phyloP scores from a whole-genome alignment of 1,284 basidiomycete genomes.

The Cryptococcus maquisensis region DNA sequence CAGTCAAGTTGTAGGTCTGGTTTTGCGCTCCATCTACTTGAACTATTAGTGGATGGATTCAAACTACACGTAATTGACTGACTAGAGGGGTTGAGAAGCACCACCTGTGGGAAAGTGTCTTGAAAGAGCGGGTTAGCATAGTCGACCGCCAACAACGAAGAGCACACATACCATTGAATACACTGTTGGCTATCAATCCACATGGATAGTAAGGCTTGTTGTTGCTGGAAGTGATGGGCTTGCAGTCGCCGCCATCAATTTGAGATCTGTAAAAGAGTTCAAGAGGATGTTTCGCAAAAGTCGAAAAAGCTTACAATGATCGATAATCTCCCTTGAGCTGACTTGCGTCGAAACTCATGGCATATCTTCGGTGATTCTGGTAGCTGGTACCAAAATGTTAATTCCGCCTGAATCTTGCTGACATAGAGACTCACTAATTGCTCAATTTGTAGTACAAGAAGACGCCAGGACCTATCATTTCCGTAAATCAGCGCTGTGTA shows the following conservation, averaged over 20 bases:
- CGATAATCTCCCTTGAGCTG: constrained; percentile 73
- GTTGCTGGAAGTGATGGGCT: constrained; percentile 66
- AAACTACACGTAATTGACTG: constrained; percentile 11
- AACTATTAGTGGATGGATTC: too few species aligned
- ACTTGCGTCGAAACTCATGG: constrained; percentile 79
- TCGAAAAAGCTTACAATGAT: constrained; percentile 26
- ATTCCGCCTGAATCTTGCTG: not conserved
- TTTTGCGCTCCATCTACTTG: constrained; percentile 51
- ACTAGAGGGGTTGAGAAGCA: constrained; percentile 55
- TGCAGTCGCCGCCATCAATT: constrained; percentile 76
- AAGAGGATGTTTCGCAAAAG: not conserved
- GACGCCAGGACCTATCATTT: constrained; percentile 58
- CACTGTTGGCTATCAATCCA: constrained; percentile 94
- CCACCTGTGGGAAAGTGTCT: constrained; percentile 75
- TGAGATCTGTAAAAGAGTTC: constrained; percentile 32
- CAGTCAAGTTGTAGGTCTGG: constrained; percentile 70
- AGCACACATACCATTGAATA: constrained; percentile 77
- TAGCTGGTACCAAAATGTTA: constrained; percentile 52
- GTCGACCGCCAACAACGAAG: not conserved
- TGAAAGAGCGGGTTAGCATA: not conserved
- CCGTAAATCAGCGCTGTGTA: not conserved
- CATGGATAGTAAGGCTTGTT: constrained; percentile 80
- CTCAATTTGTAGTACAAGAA: constrained; percentile 96
- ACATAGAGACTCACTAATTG: constrained; percentile 58
- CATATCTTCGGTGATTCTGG: constrained; percentile 98